A percentile compares a stretch with the other conserved stretches of the same genome.
Conservation (phyloP, 2,329 filamentous ascomycete genomes). For the Achaetomium macrosporum region DNA sequence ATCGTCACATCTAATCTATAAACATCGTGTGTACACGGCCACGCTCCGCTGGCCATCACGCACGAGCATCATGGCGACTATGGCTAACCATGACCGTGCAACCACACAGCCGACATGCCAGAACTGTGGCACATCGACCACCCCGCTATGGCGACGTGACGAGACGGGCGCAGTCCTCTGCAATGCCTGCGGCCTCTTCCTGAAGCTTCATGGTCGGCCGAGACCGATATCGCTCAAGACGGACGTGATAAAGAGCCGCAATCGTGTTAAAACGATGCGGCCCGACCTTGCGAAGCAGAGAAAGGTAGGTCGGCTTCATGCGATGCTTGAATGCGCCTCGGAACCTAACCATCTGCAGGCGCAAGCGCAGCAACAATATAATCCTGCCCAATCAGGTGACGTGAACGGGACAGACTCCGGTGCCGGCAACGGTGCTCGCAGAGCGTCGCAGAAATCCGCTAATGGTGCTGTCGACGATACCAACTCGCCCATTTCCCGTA, state of each 20-base stretch:
- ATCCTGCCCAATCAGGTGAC: conserved; percentile 35
- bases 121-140: conserved; percentile 93
- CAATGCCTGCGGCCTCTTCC: conserved; percentile 95
- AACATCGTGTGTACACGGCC: conserved; percentile 2
- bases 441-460: conserved; percentile 64
- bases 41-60: conserved; percentile 7
- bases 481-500: conserved; percentile 73
- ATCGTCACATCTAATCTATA: conserved; percentile 25
- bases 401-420: conserved; percentile 55
- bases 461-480: conserved; percentile 70
- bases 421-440: conserved; percentile 45
- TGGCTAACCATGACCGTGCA: conserved; percentile 51
- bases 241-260: conserved; percentile 98
- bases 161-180: conserved; percentile 92
- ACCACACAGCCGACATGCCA: conserved; percentile 86
- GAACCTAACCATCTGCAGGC: conserved; percentile 19
- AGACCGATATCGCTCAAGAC: conserved; percentile 96
- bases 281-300: conserved; percentile 74
- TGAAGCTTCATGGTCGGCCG: conserved; percentile 91
- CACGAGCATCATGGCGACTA: conserved; percentile 44
- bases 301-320: conserved; percentile 54
- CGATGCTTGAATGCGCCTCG: background rate
- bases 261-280: conserved; percentile 84
- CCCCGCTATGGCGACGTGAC: conserved; percentile 94
- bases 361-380: conserved; percentile 35